Evolutionary conservation across 805 yeast genomes (phyloP).

Genomic region (Metschnikowia reukaufii): DNA sequence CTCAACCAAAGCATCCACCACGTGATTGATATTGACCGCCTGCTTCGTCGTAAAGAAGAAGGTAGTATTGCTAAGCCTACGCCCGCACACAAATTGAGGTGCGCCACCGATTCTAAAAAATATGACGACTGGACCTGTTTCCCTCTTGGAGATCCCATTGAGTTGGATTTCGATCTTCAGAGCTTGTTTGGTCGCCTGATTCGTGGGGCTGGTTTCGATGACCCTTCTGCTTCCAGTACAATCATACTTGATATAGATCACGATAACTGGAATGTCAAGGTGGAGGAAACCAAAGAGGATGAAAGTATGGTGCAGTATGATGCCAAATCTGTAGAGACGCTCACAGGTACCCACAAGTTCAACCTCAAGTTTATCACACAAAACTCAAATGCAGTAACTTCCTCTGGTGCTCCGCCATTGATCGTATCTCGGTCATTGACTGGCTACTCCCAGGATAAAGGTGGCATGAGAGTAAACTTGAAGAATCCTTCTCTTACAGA

Average conservation of each 20-base stretch:
- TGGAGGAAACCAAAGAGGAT: constrained; percentile 20
- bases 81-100: constrained; percentile 65
- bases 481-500: constrained; percentile 56
- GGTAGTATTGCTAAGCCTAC: constrained; percentile 82
- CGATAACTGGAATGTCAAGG: constrained; percentile 48
- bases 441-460: constrained; percentile 88
- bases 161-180: constrained; percentile 51
- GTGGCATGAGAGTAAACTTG: constrained; percentile 81
- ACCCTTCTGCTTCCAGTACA: constrained; percentile 28
- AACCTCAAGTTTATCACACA: constrained; percentile 45
- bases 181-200: constrained; percentile 71
- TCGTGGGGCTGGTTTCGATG: constrained; percentile 62
- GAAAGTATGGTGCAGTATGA: constrained; percentile 1
- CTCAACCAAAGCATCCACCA: constrained; percentile 69
- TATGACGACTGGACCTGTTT: constrained; percentile 69
- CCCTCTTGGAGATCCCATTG: constrained; percentile 59
- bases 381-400: constrained; percentile 43
- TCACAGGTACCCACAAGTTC: constrained; percentile 23
- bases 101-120: constrained; percentile 61
- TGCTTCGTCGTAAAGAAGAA: constrained; percentile 55
- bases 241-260: constrained; percentile 37
- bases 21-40: constrained; percentile 68
- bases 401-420: constrained; percentile 53
- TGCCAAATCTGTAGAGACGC: constrained; percentile 10
- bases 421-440: constrained; percentile 81